Conservation (phyloP, 257 asterid species). For the Prunella vulgaris region DNA sequence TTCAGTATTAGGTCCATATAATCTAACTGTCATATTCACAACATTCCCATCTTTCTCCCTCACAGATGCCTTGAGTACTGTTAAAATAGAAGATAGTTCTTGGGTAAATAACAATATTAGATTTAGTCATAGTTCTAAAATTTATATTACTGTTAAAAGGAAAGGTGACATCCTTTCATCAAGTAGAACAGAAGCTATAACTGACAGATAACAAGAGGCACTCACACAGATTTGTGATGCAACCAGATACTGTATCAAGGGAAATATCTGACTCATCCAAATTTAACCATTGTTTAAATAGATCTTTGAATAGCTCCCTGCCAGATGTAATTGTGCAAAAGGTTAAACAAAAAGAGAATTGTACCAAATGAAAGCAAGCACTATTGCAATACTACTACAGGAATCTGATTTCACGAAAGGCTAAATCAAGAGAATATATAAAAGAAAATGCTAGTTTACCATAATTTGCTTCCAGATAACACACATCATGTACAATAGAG, state of each 20-base stretch:
- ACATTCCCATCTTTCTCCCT: slow-evolving; percentile 43
- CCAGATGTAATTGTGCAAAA: slow-evolving; percentile 14
- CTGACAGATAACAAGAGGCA: slow-evolving; percentile 14
- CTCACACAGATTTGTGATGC: slow-evolving; percentile 76
- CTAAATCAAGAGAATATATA: neutral
- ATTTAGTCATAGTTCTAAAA: neutral
- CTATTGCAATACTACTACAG: neutral
- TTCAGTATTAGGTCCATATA: slow-evolving; percentile 95
- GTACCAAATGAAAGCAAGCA: slow-evolving; percentile 11
- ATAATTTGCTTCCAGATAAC: slow-evolving; percentile 14
- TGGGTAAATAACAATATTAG: slow-evolving; percentile 2
- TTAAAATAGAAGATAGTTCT: slow-evolving; percentile 23
- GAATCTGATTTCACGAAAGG: no score
- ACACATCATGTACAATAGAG: neutral
- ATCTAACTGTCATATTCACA: slow-evolving; percentile 58
- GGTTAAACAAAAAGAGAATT: neutral
- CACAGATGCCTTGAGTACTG: slow-evolving; percentile 87
- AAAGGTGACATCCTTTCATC: neutral
- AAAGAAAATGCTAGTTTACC: neutral
- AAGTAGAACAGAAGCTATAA: neutral
- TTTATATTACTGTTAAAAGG: neutral
- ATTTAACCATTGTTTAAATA: slow-evolving; percentile 70
- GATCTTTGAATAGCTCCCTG: slow-evolving; percentile 85
- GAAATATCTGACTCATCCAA: slow-evolving; percentile 73
- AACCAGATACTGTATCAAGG: slow-evolving; percentile 87